Evolutionary conservation across 1,284 basidiomycete species (phyloP).

Genomic region (Afroboletus lepidellus): DNA sequence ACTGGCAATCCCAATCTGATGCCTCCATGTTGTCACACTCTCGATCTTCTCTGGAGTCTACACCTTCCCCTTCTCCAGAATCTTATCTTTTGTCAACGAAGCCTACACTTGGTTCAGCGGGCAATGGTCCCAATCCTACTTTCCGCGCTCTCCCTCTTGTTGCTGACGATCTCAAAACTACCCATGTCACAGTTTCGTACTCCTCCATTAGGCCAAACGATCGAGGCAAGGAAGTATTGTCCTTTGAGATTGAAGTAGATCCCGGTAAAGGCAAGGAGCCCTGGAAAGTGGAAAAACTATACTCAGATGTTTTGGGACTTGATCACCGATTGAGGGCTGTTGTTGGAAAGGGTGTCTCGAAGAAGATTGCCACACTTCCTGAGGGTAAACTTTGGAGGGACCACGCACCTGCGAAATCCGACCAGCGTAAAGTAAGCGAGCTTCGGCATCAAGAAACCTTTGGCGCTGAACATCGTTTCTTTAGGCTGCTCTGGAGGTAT

Average conservation of each 20-base stretch:
- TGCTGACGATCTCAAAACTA: slow-evolving; percentile 63
- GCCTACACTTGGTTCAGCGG: slow-evolving; percentile 8
- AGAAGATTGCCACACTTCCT: slow-evolving; percentile 80
- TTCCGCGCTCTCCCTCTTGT: slow-evolving; percentile 75
- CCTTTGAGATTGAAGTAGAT: slow-evolving; percentile 72
- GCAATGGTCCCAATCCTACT: slow-evolving; percentile 21
- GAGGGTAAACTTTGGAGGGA: slow-evolving; percentile 95
- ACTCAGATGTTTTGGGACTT: slow-evolving; percentile 85
- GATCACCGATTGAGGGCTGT: slow-evolving; percentile 68
- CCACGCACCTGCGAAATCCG: slow-evolving; percentile 94
- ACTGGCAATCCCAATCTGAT: slow-evolving; percentile 27
- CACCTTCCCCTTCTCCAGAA: slow-evolving; percentile 28
- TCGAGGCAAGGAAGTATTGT: slow-evolving; percentile 82
- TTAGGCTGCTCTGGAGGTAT: slow-evolving; percentile 80
- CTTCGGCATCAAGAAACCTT: not conserved
- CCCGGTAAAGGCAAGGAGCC: slow-evolving; percentile 64
- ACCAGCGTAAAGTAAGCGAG: slow-evolving; percentile 81
- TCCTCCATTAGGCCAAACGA: slow-evolving; percentile 84
- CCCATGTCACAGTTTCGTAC: slow-evolving; percentile 61
- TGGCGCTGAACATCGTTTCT: slow-evolving; percentile 9
- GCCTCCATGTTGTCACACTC: slow-evolving; percentile 27
- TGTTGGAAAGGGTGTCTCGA: slow-evolving; percentile 68
- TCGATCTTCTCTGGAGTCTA: slow-evolving; percentile 27
- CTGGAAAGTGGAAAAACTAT: slow-evolving; percentile 94
- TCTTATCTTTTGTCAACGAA: slow-evolving; percentile 32